A percentile compares a stretch with the other conserved stretches of the same genome.
Evolutionary conservation across 2,329 filamentous ascomycete genomes (phyloP).

Genomic region (Diaporthe caulivora): DNA sequence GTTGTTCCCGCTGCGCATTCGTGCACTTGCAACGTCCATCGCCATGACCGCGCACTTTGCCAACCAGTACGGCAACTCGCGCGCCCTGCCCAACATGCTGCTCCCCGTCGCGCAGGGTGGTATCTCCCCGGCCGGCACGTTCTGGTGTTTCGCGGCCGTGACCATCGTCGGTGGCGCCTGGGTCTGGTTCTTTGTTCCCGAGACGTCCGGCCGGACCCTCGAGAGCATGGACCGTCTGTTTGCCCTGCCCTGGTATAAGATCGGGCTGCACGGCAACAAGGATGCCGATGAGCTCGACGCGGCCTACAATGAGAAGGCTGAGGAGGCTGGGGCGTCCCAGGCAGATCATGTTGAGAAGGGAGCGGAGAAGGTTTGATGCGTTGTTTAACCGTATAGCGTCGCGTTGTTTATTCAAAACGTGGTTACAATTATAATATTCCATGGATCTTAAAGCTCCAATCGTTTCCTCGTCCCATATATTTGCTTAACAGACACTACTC

Average conservation of each 20-base stretch:
- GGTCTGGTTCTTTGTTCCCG: conserved; percentile 80
- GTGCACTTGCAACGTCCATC: conserved; percentile 77
- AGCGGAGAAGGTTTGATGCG: conserved; percentile 5
- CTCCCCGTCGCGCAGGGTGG: conserved; percentile 60
- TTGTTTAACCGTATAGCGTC: neutral
- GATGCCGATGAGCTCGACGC: conserved; percentile 63
- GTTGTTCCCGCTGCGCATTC: conserved; percentile 80
- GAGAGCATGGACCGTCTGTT: conserved; percentile 81
- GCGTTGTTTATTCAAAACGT: neutral
- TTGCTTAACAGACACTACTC: no score
- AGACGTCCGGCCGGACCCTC: conserved; percentile 75
- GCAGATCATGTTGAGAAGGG: conserved; percentile 53
- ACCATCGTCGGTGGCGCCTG: conserved; percentile 76
- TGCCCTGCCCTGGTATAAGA: conserved; percentile 79
- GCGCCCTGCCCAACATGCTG: conserved; percentile 82
- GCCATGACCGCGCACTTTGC: conserved; percentile 85
- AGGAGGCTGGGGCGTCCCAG: conserved; percentile 50
- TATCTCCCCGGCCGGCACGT: conserved; percentile 74
- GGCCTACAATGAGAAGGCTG: conserved; percentile 57
- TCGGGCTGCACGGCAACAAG: conserved; percentile 69
- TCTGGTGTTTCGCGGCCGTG: conserved; percentile 80
- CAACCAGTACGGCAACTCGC: conserved; percentile 82
- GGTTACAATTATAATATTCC: neutral
- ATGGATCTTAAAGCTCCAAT: neutral
- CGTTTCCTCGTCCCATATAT: neutral